Percentiles rank a stretch among this genome's conserved stretches.
phyloP scores from a whole-genome alignment of 2,329 filamentous ascomycete genomes.

The Neoarthrinium moseri region DNA sequence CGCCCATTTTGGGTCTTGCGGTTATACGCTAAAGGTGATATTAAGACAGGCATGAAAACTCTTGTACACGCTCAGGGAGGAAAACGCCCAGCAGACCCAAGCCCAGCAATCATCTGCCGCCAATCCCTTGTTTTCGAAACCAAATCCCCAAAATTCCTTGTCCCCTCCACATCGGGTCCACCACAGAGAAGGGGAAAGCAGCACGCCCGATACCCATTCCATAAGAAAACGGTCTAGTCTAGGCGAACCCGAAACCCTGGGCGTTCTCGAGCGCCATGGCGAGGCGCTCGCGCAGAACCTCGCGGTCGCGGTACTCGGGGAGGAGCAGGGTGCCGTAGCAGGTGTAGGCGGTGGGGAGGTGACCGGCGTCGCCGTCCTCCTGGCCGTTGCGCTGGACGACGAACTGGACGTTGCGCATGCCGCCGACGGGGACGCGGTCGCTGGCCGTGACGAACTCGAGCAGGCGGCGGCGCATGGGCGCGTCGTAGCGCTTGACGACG shows the following conservation, averaged over 20 bases:
- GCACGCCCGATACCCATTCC: not conserved
- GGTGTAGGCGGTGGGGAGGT: conserved; percentile 83
- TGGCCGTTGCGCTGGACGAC: conserved; percentile 76
- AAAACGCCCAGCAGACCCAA: too few species aligned
- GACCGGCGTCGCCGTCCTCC: conserved; percentile 50
- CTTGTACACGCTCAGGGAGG: too few species aligned
- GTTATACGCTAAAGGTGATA: too few species aligned
- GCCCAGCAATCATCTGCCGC: too few species aligned
- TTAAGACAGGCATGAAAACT: too few species aligned
- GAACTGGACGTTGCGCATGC: conserved; percentile 79
- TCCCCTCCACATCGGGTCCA: too few species aligned
- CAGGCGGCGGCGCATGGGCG: conserved; percentile 70
- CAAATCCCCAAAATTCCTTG: too few species aligned
- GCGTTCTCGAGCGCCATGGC: conserved; percentile 85
- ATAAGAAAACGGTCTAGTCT: not conserved
- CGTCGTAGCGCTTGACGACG: conserved; percentile 66
- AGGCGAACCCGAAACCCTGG: conserved; percentile 85
- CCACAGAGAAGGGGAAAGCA: too few species aligned
- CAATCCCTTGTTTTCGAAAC: too few species aligned
- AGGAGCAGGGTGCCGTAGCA: conserved; percentile 88
- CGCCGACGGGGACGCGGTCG: conserved; percentile 85
- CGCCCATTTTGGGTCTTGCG: too few species aligned
- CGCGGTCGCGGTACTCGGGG: conserved; percentile 74
- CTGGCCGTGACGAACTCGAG: conserved; percentile 95
- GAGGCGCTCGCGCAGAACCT: conserved; percentile 72